Base-by-base conservation (phyloP, 2,329 filamentous ascomycete genomes). In the Gremmenia infestans region DNA sequence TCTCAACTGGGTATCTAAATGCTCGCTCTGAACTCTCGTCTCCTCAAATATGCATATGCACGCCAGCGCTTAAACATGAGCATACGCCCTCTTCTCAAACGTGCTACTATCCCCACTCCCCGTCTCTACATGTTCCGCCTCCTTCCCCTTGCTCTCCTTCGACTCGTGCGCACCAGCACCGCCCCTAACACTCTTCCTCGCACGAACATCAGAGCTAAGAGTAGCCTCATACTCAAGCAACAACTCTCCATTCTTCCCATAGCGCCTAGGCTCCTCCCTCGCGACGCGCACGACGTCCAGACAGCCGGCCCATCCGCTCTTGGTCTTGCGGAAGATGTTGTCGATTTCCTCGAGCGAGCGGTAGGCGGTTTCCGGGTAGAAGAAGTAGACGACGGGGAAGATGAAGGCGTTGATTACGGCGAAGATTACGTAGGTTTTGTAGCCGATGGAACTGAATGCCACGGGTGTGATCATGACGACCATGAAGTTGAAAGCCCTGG, bases 301-400 rank as follows among this genome's bases (percentile, higher is more conserved):
- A 59, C 71, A 72, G 32, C 71, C 73, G 4, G 54, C 50, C 53
- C 52, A 57, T 2, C 61, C 61, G 3, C 35, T 42, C 22, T 72
- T 71, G 1, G 79, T 78, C 65, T 83, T 81, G 60, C 79, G 76
- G 71, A 85, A 86, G 64, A 86, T 85, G 62, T 71, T 72, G 63
- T 87, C 83, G 79, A 87, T 86, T 66, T 87, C 83, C 68, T 87
- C 83, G 19, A 87, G 77, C 1, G 78, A 81, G 42, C 83, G 76
- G 65, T 82, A 82, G 1, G 80, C 80, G 9, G 84, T 87, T 70
- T 87, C 84, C 0, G 83, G 83, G 70, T 81, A 86, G 73, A 83
- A 83, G 70, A 82, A 80, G 68, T 82, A 85, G 23, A 82, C 60
- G n/a, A 66, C 63, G 2, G 65, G 65, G 53, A 68, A 53, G 48